Evolutionary conservation across 2,329 filamentous ascomycete species (phyloP).

Genomic region (Ascochyta rabiei): DNA sequence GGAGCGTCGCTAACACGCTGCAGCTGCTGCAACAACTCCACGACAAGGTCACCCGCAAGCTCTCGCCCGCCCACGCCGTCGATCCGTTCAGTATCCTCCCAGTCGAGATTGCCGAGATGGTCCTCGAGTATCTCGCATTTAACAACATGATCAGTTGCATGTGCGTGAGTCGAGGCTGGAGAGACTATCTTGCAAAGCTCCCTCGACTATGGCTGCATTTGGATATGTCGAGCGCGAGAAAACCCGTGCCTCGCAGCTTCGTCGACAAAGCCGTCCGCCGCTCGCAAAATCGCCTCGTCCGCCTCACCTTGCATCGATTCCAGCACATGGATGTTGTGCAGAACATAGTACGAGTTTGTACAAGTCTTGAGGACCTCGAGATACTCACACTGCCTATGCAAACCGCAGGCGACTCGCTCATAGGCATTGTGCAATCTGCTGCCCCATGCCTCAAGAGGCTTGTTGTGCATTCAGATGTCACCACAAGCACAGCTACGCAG

Average conservation of each 20-base stretch:
- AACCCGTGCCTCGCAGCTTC: slow-evolving; percentile 51
- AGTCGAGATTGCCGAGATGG: slow-evolving; percentile 58
- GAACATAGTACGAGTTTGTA: slow-evolving; percentile 49
- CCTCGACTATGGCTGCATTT: slow-evolving; percentile 59
- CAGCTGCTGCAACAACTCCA: slow-evolving; percentile 54
- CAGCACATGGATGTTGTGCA: slow-evolving; percentile 49
- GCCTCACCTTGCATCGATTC: slow-evolving; percentile 44
- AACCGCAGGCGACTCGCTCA: slow-evolving; percentile 31
- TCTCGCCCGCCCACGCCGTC: slow-evolving; percentile 51
- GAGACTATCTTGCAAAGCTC: slow-evolving; percentile 55
- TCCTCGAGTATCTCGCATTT: slow-evolving; percentile 61
- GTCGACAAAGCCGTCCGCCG: slow-evolving; percentile 51
- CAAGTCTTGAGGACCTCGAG: slow-evolving; percentile 40
- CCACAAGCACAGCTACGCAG: slow-evolving; percentile 32
- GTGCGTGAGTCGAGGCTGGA: slow-evolving; percentile 63
- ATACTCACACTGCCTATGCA: slow-evolving; percentile 34
- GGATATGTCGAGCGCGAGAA: slow-evolving; percentile 56
- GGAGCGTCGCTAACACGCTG: not conserved
- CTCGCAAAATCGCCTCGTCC: slow-evolving; percentile 46
- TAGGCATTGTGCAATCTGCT: slow-evolving; percentile 37
- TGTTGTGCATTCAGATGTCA: slow-evolving; percentile 32
- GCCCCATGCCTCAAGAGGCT: slow-evolving; percentile 33
- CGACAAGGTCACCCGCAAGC: slow-evolving; percentile 52
- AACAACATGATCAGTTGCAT: slow-evolving; percentile 58
- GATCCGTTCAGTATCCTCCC: slow-evolving; percentile 62